Evolutionary conservation across 2,329 filamentous ascomycete genomes (phyloP).

Genomic region (Fusarium camptoceras): DNA sequence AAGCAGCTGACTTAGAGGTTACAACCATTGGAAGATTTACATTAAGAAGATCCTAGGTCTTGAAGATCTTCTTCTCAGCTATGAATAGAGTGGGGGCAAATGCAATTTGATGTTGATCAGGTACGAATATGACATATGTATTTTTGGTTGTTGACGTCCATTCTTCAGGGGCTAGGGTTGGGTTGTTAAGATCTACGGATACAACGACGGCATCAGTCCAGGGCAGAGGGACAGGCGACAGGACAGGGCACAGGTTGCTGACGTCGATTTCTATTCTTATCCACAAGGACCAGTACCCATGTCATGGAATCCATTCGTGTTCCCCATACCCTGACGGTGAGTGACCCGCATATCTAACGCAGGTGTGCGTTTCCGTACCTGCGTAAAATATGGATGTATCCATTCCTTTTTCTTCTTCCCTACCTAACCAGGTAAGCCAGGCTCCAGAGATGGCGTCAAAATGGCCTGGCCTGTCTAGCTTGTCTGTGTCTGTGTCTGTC

Average conservation of each 20-base stretch:
- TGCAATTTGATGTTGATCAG: constrained; percentile 15
- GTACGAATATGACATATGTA: constrained; percentile 18
- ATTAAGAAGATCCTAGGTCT: neutral
- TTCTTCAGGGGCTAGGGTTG: constrained; percentile 22
- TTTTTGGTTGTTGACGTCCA: constrained; percentile 18
- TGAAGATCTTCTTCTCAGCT: constrained; percentile 16
- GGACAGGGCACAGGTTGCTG: constrained; percentile 23
- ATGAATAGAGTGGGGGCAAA: constrained; percentile 5
- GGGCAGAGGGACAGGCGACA: neutral
- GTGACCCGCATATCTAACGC: constrained; percentile 19
- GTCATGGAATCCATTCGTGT: constrained; percentile 15
- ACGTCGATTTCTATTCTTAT: constrained; percentile 42
- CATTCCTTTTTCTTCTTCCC: neutral
- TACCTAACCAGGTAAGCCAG: constrained; percentile 15
- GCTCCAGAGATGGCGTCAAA: constrained; percentile 34
- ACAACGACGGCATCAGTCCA: neutral
- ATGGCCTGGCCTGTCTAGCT: constrained; percentile 10
- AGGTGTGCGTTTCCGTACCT: constrained; percentile 27
- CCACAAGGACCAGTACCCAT: constrained; percentile 1
- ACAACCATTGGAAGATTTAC: neutral
- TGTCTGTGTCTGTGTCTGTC: neutral
- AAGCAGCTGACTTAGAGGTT: neutral
- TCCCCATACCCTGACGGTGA: constrained; percentile 20
- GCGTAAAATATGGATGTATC: constrained; percentile 38
- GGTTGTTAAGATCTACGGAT: constrained; percentile 30